These are phyloP conservation scores for Diaporthe helianthi DNA, from an alignment of 2,329 filamentous ascomycete species.

Conservation along the genomic window DNA sequence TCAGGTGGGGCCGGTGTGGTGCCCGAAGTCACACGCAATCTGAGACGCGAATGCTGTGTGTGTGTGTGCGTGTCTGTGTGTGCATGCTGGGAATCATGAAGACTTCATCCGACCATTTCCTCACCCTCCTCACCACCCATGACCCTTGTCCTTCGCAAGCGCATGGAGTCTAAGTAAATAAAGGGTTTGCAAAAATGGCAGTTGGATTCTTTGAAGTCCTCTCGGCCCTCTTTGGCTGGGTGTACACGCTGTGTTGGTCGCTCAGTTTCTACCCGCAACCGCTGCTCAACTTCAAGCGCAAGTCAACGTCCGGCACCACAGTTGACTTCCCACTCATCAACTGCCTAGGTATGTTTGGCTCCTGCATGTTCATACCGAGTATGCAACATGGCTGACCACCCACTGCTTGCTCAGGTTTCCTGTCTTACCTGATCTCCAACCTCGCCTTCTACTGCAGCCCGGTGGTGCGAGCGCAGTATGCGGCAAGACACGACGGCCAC, in stretches of 20 bases:
- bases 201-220: constrained; percentile 53
- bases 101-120: background rate
- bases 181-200: constrained; percentile 32
- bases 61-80: too few species aligned
- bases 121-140: background rate
- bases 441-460: constrained; percentile 79
- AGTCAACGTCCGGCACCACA: constrained; percentile 81
- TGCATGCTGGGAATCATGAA: too few species aligned
- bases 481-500: constrained; percentile 75
- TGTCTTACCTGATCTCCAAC: constrained; percentile 79
- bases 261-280: constrained; percentile 93
- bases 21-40: constrained; percentile 13
- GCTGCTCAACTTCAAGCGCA: constrained; percentile 77
- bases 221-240: constrained; percentile 73
- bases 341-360: constrained; percentile 54
- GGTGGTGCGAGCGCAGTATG: constrained; percentile 81
- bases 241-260: constrained; percentile 81
- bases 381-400: constrained; percentile 17
- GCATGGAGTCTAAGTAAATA: background rate
- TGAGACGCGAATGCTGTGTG: constrained; percentile 10
- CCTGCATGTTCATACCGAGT: background rate
- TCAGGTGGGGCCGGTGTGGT: background rate
- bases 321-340: constrained; percentile 88
- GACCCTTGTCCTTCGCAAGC: background rate
- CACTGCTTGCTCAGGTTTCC: constrained; percentile 63